Percentiles rank a stretch among this genome's conserved stretches.
These are phyloP conservation scores for Venturia oleaginea DNA, from an alignment of 2,329 filamentous ascomycete genomes.

Conservation along the genomic window DNA sequence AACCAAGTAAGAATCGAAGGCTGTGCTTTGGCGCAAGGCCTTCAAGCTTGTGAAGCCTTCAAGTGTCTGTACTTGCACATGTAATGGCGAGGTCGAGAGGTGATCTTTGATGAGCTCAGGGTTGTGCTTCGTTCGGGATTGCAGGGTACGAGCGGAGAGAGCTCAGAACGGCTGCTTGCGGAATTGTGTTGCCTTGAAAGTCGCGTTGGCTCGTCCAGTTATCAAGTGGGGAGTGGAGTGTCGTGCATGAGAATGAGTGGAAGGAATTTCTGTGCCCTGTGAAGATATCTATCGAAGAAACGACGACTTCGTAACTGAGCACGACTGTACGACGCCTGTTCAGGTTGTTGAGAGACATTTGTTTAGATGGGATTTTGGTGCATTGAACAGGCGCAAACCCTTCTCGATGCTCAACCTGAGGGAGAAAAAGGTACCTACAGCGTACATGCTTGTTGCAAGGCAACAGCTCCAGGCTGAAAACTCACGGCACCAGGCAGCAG, in stretches of 20 bases:
- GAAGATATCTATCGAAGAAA: neutral
- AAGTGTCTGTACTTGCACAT: slow-evolving; percentile 5
- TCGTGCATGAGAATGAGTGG: neutral
- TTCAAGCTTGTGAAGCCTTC: neutral
- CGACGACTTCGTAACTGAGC: neutral
- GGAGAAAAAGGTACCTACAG: neutral
- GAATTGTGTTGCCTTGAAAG: neutral
- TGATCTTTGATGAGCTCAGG: neutral
- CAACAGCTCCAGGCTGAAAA: neutral
- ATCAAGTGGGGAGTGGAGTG: neutral
- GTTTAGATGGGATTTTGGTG: neutral
- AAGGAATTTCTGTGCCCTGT: neutral
- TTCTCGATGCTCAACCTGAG: neutral
- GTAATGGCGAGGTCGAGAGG: neutral
- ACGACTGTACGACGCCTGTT: too few relatives aligned
- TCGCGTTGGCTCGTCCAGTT: too few relatives aligned
- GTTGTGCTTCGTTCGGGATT: neutral
- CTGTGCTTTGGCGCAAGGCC: neutral
- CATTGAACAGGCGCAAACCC: neutral
- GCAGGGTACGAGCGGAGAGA: neutral
- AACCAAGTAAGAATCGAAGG: neutral
- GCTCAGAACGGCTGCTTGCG: neutral
- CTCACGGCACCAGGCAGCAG: neutral
- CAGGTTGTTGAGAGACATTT: too few relatives aligned
- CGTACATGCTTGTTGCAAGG: neutral